Evolutionary conservation across 2,329 filamentous ascomycete species (phyloP), one percentile per base, ranked within the genome.

Genomic region (Ceratocystis lukuohia): DNA sequence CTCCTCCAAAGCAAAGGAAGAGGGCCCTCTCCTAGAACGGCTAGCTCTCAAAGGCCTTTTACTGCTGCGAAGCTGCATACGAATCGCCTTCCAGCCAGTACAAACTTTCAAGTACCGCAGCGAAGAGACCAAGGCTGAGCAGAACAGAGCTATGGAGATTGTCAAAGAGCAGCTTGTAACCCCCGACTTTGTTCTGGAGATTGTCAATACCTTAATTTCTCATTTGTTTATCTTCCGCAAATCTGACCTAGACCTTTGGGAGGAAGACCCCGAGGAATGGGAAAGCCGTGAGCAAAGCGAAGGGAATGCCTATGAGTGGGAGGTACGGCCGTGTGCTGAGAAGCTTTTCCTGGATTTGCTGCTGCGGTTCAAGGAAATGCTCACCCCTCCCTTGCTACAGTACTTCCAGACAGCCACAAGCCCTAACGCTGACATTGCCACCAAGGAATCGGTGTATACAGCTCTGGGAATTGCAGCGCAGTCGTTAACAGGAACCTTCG

Each of bases 261-360:
- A 95, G 73, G 88, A 95, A 72, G 91, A 96, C 67, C 91, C 93
- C 0, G 91, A 99, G 74, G 91, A 95, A 65, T 99, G 94, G 92
- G 93, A 96, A 74, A 87, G 89, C 70, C 86, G 88, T 71, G 91
- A 96, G 77, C 91, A 95, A 72, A 88, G 87, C 68, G 84, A 89
- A 68, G 86, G 88, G 45, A 89, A 91, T 70, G 89, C 88, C 1
- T 97, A 89, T 82, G 91, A 97, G 72, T 96, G 92, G 78, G 89
- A 93, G 67, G 87, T 97, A 65, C 86, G 93, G 41, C 90, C 92
- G 1, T 97, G 93, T 73, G 88, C 94, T 0, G 94, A 99, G 75
- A 95, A 92, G 75, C 80, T 99, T 15, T 96, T 97, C 75, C 81
- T 96, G 70, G 92, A 96, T 71, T 83, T 99, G 20, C 84, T 96